Evolutionary conservation across 169 alveolate species (phyloP).

Genomic region (Plasmodium falciparum): DNA sequence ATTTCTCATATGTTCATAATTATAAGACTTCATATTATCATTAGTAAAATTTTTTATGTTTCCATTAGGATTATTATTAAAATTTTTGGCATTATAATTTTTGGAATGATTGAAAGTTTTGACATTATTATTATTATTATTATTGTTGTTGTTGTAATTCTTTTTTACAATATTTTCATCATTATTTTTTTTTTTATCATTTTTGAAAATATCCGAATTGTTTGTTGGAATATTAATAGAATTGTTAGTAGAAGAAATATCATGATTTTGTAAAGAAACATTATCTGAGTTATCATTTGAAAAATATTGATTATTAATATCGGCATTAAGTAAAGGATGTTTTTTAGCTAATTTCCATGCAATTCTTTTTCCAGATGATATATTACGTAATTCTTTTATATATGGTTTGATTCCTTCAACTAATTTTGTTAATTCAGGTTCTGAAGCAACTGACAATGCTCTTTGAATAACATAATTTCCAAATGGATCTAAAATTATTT

Average conservation of each 20-base stretch:
- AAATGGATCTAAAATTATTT: slow-evolving; percentile 85
- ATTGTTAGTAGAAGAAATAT: background rate
- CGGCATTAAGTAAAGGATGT: slow-evolving; percentile 42
- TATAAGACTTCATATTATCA: too few species aligned
- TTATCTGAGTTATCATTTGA: background rate
- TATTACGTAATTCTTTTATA: slow-evolving; percentile 81
- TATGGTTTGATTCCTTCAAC: slow-evolving; percentile 84
- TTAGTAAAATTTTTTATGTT: background rate
- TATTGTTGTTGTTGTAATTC: background rate
- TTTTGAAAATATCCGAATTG: background rate
- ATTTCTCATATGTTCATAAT: too few species aligned
- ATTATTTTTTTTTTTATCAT: slow-evolving; percentile 11
- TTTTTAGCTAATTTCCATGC: slow-evolving; percentile 85
- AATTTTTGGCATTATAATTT: background rate
- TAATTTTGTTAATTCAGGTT: slow-evolving; percentile 78
- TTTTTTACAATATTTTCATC: background rate
- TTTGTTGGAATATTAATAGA: background rate
- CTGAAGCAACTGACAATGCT: slow-evolving; percentile 84
- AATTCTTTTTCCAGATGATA: slow-evolving; percentile 86
- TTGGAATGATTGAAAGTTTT: background rate
- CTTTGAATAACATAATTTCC: slow-evolving; percentile 90
- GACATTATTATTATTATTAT: background rate
- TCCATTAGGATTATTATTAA: background rate
- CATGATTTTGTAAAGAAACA: background rate
- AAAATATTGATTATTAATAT: slow-evolving; percentile 14